phyloP scores from a whole-genome alignment of 352 stramenopile species.

The Albugo candida region DNA sequence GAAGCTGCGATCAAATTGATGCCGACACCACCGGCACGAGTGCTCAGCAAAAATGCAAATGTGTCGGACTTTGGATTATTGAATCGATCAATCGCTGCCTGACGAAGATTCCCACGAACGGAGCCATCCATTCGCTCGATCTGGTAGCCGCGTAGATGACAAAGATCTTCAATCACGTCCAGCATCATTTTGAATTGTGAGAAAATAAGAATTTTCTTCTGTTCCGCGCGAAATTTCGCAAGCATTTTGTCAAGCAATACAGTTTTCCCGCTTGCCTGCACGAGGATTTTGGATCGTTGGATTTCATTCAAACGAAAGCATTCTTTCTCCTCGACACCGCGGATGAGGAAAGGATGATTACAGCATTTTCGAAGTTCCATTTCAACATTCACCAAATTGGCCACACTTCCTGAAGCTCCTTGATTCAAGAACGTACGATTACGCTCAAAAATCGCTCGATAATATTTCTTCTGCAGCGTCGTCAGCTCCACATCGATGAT shows the following conservation, averaged over 20 bases:
- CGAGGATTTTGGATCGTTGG: slow-evolving; percentile 47
- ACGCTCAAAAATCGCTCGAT: slow-evolving; percentile 97
- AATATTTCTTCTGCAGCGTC: slow-evolving; percentile 95
- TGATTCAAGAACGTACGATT: slow-evolving; percentile 87
- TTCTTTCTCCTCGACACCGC: slow-evolving; percentile 95
- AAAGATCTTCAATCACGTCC: slow-evolving; percentile 87
- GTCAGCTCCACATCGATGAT: slow-evolving; percentile 99
- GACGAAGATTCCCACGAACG: slow-evolving; percentile 90
- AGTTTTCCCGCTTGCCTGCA: slow-evolving; percentile 90
- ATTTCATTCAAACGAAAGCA: slow-evolving; percentile 54
- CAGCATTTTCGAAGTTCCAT: slow-evolving; percentile 99
- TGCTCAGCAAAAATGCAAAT: slow-evolving; percentile 95
- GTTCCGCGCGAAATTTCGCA: slow-evolving; percentile 89
- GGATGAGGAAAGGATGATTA: slow-evolving; percentile 98
- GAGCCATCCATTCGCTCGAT: slow-evolving; percentile 95
- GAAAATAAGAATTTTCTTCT: slow-evolving; percentile 98
- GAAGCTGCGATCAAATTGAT: slow-evolving; percentile 90
- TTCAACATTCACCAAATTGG: slow-evolving; percentile 97
- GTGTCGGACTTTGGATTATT: slow-evolving; percentile 85
- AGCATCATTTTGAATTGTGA: slow-evolving; percentile 99
- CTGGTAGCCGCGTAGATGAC: slow-evolving; percentile 51
- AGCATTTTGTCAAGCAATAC: slow-evolving; percentile 98
- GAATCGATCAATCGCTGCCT: slow-evolving; percentile 98
- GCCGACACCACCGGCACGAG: slow-evolving; percentile 91
- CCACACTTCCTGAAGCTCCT: slow-evolving; percentile 76